Evolutionary conservation across 2,329 filamentous ascomycete species (phyloP).

Genomic region (Ceratocystis cacaofunesta): DNA sequence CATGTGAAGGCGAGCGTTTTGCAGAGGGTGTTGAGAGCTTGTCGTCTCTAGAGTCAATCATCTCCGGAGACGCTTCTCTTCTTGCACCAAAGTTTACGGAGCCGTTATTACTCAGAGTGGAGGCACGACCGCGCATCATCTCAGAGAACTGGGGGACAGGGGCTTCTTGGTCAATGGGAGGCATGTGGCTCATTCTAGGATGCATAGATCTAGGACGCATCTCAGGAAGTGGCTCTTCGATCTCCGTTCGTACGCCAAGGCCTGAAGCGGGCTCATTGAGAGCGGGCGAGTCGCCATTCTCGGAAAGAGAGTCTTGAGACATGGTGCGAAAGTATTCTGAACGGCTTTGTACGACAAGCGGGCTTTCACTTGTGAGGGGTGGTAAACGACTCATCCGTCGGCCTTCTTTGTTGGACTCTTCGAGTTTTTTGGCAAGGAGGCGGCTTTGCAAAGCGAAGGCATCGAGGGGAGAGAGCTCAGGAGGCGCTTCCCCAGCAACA

Average conservation of each 20-base stretch:
- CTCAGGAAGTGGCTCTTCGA: conserved; percentile 40
- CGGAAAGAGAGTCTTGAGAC: conserved; percentile 43
- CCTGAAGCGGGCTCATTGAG: conserved; percentile 23
- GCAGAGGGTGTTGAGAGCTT: conserved; percentile 36
- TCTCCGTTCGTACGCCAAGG: conserved; percentile 37
- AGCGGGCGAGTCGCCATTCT: conserved; percentile 19
- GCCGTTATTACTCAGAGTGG: conserved; percentile 4
- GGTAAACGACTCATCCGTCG: conserved; percentile 74
- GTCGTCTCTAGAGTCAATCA: conserved; percentile 27
- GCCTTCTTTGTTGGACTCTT: conserved; percentile 59
- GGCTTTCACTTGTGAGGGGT: conserved; percentile 67
- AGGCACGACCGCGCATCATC: conserved; percentile 14
- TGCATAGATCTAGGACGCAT: conserved; percentile 59
- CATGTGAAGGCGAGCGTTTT: conserved; percentile 40
- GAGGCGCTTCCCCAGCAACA: conserved; percentile 66
- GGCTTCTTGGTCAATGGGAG: conserved; percentile 28
- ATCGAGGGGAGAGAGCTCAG: conserved; percentile 84
- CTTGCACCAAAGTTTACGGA: conserved; percentile 35
- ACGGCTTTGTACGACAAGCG: conserved; percentile 57
- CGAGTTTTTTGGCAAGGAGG: conserved; percentile 70
- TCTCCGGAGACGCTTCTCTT: conserved; percentile 40
- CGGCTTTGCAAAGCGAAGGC: conserved; percentile 88
- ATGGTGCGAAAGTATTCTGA: conserved; percentile 69
- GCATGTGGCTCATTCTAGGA: conserved; percentile 53
- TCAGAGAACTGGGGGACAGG: conserved; percentile 14